These are phyloP conservation scores for Boletus barrowsii DNA, from an alignment of 768 basidiomycete genomes.

Conservation along the genomic window DNA sequence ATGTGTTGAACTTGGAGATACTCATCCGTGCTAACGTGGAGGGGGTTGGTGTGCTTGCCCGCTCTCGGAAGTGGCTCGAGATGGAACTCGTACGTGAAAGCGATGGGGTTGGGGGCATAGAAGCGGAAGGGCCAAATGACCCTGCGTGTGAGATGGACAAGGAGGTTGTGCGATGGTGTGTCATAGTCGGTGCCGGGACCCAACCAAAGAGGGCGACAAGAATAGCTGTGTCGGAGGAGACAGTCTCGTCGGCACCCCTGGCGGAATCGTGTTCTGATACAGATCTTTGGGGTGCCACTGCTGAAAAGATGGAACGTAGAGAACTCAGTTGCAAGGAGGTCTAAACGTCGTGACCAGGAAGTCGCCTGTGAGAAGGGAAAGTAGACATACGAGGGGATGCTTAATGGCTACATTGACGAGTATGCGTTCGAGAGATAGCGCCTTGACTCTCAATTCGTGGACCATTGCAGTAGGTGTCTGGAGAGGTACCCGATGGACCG, in stretches of 20 bases:
- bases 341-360: conserved; percentile 36
- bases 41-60: conserved; percentile 21
- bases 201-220: conserved; percentile 50
- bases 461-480: conserved; percentile 63
- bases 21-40: conserved; percentile 21
- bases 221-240: conserved; percentile 39
- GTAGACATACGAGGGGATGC: conserved; percentile 65
- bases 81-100: conserved; percentile 34
- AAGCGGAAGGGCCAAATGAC: conserved; percentile 28
- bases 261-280: conserved; percentile 27
- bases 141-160: conserved; percentile 23
- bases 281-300: conserved; percentile 24
- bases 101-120: conserved; percentile 31
- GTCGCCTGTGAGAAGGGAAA: not conserved
- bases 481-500: conserved; percentile 73
- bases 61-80: conserved; percentile 18
- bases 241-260: conserved; percentile 12
- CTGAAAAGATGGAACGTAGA: conserved; percentile 45
- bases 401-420: conserved; percentile 56
- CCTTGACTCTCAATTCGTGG: conserved; percentile 55
- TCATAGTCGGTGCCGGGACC: conserved; percentile 34
- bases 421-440: conserved; percentile 49
- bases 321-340: conserved; percentile 54
- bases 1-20: conserved; percentile 14
- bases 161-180: conserved; percentile 13